Evolutionary conservation across 345 rosid genomes (phyloP), one percentile per base, ranked within the genome.

Genomic region (Rhodamnia argentea): DNA sequence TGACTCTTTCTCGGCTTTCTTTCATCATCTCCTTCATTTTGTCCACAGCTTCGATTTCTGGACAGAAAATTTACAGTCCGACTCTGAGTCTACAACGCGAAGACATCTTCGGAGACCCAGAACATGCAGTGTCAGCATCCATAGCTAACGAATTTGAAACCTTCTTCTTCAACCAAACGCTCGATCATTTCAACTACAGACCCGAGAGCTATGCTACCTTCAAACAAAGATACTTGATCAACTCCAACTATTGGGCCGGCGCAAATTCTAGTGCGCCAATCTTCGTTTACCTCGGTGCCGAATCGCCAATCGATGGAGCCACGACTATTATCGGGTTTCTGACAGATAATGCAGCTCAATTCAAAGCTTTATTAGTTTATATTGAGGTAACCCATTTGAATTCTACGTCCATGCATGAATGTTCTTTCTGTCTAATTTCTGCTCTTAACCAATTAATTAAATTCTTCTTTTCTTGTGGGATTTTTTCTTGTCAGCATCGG

Each of bases 281-380:
- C 78, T 70, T 70, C 7, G 24, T 37, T 70, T 70, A 70, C 78
- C 78, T 70, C 0, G 78, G 47, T 1, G 78, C 24, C 2, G 78
- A 37, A 70, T 4, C 7, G 6, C 0, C 0, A 18, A 22, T 70
- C 2, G 47, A 70, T 2, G 3, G 7, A 32, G 0, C 0, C 24
- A 6, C 44, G 47, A 32, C 13, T 70, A 0, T 0, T 3, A 9
- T 70, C 24, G 78, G 78, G 13, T 70, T 70, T 70, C 47, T 70
- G 47, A 18, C 24, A 4, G 24, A 32, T 0, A 70, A 70, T 2
- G 78, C 47, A 9, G 47, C 24, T 70, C 13, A 70, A 70, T 70
- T 70, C 24, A 2, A 70, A 9, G 78, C 78, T 70, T 37, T 37
- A 22, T 70, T 32, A 32, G 78, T 70, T 70, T 70, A 70, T 18